Conservation (phyloP, 2,329 filamentous ascomycete species). For the Nemania serpens region DNA sequence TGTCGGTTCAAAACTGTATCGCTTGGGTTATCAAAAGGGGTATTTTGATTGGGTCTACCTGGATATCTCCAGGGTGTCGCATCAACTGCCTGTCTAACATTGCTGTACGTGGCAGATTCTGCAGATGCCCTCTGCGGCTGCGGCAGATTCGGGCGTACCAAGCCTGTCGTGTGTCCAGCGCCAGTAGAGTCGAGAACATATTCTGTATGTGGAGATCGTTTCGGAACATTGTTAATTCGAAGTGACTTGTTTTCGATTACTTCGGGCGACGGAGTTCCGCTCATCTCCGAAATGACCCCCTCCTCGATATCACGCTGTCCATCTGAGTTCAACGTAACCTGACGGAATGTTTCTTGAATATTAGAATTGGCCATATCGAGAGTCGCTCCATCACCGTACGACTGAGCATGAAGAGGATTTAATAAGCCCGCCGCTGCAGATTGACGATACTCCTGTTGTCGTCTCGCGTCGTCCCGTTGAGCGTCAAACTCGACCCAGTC, state of each 20-base stretch:
- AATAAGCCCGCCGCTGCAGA: neutral
- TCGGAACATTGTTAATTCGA: neutral
- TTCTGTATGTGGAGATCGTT: too few relatives aligned
- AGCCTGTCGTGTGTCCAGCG: too few relatives aligned
- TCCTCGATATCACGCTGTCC: slow-evolving; percentile 29
- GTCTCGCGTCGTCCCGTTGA: slow-evolving; percentile 28
- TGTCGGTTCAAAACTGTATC: neutral
- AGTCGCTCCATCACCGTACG: neutral
- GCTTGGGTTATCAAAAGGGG: neutral
- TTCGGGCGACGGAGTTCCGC: slow-evolving; percentile 20
- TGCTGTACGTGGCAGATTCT: too few relatives aligned
- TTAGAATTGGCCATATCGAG: slow-evolving; percentile 3
- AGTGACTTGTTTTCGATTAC: neutral
- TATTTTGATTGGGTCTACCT: too few relatives aligned
- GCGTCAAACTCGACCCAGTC: slow-evolving; percentile 31
- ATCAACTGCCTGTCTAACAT: neutral
- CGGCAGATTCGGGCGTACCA: too few relatives aligned
- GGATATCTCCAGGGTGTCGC: too few relatives aligned
- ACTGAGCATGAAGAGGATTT: neutral
- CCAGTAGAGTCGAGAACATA: neutral
- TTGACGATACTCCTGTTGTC: slow-evolving; percentile 5
- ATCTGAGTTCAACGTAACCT: slow-evolving; percentile 29
- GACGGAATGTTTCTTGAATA: slow-evolving; percentile 33
- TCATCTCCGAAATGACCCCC: slow-evolving; percentile 20
- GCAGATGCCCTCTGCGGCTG: too few relatives aligned